Percentiles rank a stretch among this genome's conserved stretches.
Conservation (phyloP, 2,329 filamentous ascomycete genomes). For the Bipolaris sorokiniana region DNA sequence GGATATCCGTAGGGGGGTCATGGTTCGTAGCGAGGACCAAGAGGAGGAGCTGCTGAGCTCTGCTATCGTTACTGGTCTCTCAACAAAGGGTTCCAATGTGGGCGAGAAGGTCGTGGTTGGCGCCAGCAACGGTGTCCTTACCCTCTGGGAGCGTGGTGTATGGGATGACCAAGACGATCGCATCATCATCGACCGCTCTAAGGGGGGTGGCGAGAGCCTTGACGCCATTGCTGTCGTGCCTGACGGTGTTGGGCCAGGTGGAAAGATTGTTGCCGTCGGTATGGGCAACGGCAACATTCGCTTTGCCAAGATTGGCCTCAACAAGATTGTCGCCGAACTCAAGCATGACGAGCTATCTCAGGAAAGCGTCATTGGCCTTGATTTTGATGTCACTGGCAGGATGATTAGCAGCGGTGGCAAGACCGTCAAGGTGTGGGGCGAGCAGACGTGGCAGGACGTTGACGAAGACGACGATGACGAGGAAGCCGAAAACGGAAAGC, state of each 20-base stretch:
- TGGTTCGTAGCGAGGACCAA: conserved; percentile 91
- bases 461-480: conserved; percentile 49
- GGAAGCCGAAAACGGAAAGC: conserved; percentile 47
- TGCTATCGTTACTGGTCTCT: conserved; percentile 76
- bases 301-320: conserved; percentile 75
- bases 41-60: conserved; percentile 91
- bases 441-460: conserved; percentile 64
- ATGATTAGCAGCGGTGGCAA: conserved; percentile 89
- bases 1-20: conserved; percentile 82
- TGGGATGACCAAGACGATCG: conserved; percentile 97
- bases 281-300: conserved; percentile 80
- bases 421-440: conserved; percentile 87
- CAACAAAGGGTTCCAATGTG: conserved; percentile 70
- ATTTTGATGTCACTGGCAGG: conserved; percentile 82
- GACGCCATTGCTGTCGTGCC: conserved; percentile 79
- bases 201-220: conserved; percentile 74
- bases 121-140: conserved; percentile 80
- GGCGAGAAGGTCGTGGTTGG: conserved; percentile 79
- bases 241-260: conserved; percentile 67
- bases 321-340: conserved; percentile 72
- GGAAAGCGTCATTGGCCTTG: conserved; percentile 81
- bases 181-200: conserved; percentile 71
- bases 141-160: conserved; percentile 89
- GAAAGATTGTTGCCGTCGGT: conserved; percentile 79
- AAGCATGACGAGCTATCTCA: conserved; percentile 75